Evolutionary conservation across 1,139 yeast species (phyloP), one percentile per base, ranked within the genome.

Genomic region (Diutina scorzettiae): DNA sequence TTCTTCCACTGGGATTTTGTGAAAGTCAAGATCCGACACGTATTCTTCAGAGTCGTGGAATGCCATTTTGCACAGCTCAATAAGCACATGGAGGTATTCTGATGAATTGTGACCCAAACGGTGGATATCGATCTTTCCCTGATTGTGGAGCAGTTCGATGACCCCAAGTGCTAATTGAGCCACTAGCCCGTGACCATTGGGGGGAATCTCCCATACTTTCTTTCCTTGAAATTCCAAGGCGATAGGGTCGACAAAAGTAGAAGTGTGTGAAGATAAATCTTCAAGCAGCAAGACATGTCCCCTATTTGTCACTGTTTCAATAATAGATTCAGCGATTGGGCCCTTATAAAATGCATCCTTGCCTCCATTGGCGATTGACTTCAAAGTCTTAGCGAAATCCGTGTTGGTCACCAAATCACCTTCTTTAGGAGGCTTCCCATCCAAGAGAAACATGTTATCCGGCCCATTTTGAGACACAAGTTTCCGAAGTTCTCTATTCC

Each of bases 131-230:
- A 79, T 64, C 8, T 52, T 58, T 1, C 75, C 74, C 27, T 57
- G 48, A 16, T 64, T 66, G 42, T 77, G 74, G 45, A 79, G 61
- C 37, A 74, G 72, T 48, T 71, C 72, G 46, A 84, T 69, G 39
- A 80, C 64, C 0, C 93, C 93, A 43, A 81, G 58, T 0, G 89
- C 76, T 37, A 81, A 59, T 40, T 82, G 62, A 0, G 87, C 91
- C 40, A 82, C 82, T 30, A 82, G 60, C 1, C 93, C 93, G 44
- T 82, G 85, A 4, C 93, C 87, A 55, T 79, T 83, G 24, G 94
- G 93, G 6, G 94, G 91, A 46, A 81, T 78, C 54, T 81, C 91
- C 81, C 85, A 80, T 47, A 76, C 53, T 46, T 68, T 61, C 40
- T 57, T 54, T 44, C 72, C 70, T 24, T 65, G 71, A 46, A 72